These are phyloP conservation scores for Urostyla sp. DNA, from an alignment of 73 alveolate genomes.

Conservation along the genomic window DNA sequence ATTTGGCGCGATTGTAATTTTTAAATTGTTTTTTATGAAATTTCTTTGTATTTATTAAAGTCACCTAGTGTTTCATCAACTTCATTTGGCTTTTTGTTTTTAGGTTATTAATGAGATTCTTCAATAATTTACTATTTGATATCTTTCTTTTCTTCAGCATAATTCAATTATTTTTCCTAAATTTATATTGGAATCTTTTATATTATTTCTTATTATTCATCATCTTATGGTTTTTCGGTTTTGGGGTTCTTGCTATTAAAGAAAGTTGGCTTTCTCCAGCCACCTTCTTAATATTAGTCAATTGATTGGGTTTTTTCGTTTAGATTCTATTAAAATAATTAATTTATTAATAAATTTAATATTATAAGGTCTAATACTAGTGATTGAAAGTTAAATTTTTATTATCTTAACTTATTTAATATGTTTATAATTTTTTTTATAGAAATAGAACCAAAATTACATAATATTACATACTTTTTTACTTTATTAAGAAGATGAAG, in stretches of 20 bases:
- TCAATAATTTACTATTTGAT: background rate
- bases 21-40: conserved; percentile 27
- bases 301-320: too few relatives aligned
- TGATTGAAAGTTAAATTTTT: too few relatives aligned
- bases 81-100: background rate
- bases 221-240: background rate
- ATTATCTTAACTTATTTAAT: too few relatives aligned
- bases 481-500: too few relatives aligned
- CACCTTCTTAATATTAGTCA: background rate
- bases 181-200: too few relatives aligned
- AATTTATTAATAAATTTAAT: too few relatives aligned
- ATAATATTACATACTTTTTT: background rate
- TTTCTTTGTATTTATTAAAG: conserved; percentile 57
- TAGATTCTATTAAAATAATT: too few relatives aligned
- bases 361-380: too few relatives aligned
- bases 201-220: too few relatives aligned
- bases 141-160: conserved; percentile 1
- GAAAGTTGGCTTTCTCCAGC: background rate
- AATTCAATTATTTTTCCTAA: too few relatives aligned
- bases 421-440: too few relatives aligned
- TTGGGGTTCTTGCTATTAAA: background rate
- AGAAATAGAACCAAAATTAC: too few relatives aligned
- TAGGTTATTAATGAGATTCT: background rate
- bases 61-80: conserved; percentile 9
- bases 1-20: conserved; percentile 10